These are phyloP conservation scores for Benincasa hispida DNA, from an alignment of 306 rosid genomes.

Conservation along the genomic window DNA sequence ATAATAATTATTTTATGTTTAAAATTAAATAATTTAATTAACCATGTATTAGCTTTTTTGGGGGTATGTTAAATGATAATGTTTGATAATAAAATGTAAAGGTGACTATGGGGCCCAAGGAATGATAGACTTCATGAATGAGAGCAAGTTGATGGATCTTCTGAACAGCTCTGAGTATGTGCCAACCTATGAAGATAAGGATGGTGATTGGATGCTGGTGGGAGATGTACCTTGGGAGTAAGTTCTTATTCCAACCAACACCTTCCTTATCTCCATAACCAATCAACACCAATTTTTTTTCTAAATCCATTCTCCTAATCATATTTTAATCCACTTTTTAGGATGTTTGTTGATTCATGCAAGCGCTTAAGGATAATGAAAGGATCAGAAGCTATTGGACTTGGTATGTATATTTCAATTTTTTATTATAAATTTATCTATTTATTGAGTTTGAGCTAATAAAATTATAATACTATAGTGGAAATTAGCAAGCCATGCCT, in stretches of 20 bases:
- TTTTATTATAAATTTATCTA: too few relatives aligned
- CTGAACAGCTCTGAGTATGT: conserved; percentile 96
- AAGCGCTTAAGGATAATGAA: conserved; percentile 96
- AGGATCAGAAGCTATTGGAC: conserved; percentile 98
- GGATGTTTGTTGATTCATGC: conserved; percentile 98
- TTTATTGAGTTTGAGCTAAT: too few relatives aligned
- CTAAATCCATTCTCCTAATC: background rate
- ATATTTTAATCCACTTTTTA: conserved; percentile 11
- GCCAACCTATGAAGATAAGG: conserved; percentile 98
- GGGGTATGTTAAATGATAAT: background rate
- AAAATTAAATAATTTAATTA: background rate
- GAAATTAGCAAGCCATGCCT: too few relatives aligned
- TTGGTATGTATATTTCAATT: conserved; percentile 34
- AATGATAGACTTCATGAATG: conserved; percentile 99
- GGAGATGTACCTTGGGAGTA: conserved; percentile 99
- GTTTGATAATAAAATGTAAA: conserved; percentile 18
- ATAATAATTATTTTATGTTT: background rate
- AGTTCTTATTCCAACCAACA: conserved; percentile 20
- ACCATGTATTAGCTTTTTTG: background rate
- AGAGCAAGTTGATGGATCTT: conserved; percentile 98
- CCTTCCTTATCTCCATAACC: background rate
- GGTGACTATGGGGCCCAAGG: conserved; percentile 94
- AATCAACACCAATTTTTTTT: background rate
- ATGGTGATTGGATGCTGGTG: conserved; percentile 99
- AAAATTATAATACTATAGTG: too few relatives aligned